Evolutionary conservation across 2,329 filamentous ascomycete genomes (phyloP).

Genomic region (Pseudomassariella vexata): DNA sequence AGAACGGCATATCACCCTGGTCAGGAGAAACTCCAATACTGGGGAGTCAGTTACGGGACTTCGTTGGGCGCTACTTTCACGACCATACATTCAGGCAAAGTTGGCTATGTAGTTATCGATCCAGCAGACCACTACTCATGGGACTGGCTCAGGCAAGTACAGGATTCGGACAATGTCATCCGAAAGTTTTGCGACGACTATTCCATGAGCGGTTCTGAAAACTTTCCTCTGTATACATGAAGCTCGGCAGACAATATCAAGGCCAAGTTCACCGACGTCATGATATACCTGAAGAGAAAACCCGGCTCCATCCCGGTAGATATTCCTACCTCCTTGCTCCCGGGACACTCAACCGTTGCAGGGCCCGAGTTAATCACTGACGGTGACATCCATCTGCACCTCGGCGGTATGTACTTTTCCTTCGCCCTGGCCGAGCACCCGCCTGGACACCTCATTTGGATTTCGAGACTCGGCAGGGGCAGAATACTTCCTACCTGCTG

Average conservation of each 20-base stretch:
- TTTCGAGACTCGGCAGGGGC: neutral
- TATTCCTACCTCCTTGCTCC: neutral
- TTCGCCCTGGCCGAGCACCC: slow-evolving; percentile 1
- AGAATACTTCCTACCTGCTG: slow-evolving; percentile 2
- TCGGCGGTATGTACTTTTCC: slow-evolving; percentile 1
- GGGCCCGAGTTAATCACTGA: slow-evolving; percentile 13
- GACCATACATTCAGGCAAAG: slow-evolving; percentile 17
- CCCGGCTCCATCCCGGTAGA: neutral
- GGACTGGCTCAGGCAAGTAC: slow-evolving; percentile 18
- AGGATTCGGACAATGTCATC: slow-evolving; percentile 23
- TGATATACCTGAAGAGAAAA: neutral
- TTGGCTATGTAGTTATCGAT: slow-evolving; percentile 14
- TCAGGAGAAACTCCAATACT: slow-evolving; percentile 9
- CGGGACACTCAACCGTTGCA: neutral
- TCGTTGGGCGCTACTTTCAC: slow-evolving; percentile 21
- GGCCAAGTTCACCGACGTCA: neutral
- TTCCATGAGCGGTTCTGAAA: slow-evolving; percentile 3
- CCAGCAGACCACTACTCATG: slow-evolving; percentile 22
- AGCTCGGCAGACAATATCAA: neutral
- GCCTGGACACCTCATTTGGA: neutral
- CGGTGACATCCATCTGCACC: slow-evolving; percentile 17
- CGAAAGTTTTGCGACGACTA: slow-evolving; percentile 29
- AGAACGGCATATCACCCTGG: slow-evolving; percentile 15
- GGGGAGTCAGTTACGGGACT: slow-evolving; percentile 20
- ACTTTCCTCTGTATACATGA: slow-evolving; percentile 1